These are phyloP conservation scores for Exophiala xenobiotica DNA, from an alignment of 2,329 filamentous ascomycete genomes.

Conservation along the genomic window DNA sequence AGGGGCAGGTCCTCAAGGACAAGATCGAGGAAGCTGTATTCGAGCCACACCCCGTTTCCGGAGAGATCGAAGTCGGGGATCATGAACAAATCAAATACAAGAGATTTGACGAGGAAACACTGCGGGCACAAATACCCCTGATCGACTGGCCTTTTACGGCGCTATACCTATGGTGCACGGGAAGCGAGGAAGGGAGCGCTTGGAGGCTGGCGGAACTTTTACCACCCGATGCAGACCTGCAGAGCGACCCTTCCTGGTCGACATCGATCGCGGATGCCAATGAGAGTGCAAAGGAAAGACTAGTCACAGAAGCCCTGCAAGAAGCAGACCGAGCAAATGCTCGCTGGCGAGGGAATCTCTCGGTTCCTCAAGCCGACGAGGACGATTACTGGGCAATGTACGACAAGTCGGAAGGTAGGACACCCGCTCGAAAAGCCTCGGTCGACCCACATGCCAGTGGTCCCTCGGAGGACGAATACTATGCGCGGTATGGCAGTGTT, in stretches of 20 bases:
- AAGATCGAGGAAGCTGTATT: slow-evolving; percentile 56
- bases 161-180: slow-evolving; percentile 62
- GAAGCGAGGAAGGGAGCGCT: slow-evolving; percentile 54
- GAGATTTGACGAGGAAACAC: slow-evolving; percentile 61
- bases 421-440: slow-evolving; percentile 45
- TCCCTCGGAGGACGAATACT: slow-evolving; percentile 59
- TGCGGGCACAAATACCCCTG: slow-evolving; percentile 56
- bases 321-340: slow-evolving; percentile 32
- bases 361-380: slow-evolving; percentile 52
- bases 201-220: slow-evolving; percentile 62
- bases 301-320: slow-evolving; percentile 39
- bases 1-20: slow-evolving; percentile 54
- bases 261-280: slow-evolving; percentile 56
- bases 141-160: slow-evolving; percentile 56
- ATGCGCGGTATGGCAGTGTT: slow-evolving; percentile 60
- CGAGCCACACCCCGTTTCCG: slow-evolving; percentile 64
- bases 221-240: slow-evolving; percentile 49
- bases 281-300: slow-evolving; percentile 40
- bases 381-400: slow-evolving; percentile 67
- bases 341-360: slow-evolving; percentile 24
- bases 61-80: slow-evolving; percentile 63
- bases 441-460: slow-evolving; percentile 35
- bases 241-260: slow-evolving; percentile 54
- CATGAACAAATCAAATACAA: slow-evolving; percentile 57
- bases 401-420: slow-evolving; percentile 55